Conservation (phyloP, 139 green algal species). For the Picochlorum sp. region DNA sequence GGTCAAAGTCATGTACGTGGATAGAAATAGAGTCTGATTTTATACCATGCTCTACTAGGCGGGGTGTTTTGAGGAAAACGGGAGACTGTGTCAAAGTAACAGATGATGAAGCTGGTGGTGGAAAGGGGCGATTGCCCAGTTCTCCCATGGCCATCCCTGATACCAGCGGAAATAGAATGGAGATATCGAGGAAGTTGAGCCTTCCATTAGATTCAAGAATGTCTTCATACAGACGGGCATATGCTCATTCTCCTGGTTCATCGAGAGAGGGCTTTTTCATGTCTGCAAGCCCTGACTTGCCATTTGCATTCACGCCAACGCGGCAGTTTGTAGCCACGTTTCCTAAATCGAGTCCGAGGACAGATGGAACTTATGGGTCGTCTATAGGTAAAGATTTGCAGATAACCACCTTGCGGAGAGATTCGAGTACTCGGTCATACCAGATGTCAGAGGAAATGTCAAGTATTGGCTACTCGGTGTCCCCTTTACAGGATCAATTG, state of each 20-base stretch:
- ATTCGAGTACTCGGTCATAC: conserved; percentile 27
- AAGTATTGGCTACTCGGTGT: conserved; percentile 31
- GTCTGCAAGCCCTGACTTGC: conserved; percentile 58
- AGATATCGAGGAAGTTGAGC: background rate
- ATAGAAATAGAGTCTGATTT: conserved; percentile 31
- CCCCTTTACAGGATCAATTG: conserved; percentile 13
- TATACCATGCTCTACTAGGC: background rate
- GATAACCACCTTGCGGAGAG: no score
- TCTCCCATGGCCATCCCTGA: conserved; percentile 4
- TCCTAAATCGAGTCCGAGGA: background rate
- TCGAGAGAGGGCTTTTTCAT: background rate
- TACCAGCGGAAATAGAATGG: background rate
- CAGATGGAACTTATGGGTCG: no score
- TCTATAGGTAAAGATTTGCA: no score
- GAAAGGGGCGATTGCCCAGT: background rate
- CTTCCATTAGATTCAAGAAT: no score
- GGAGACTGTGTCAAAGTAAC: no score
- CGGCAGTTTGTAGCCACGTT: background rate
- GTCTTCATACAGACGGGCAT: no score
- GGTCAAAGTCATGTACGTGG: conserved; percentile 39
- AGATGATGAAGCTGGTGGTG: no score
- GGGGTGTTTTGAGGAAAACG: no score
- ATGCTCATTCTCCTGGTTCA: no score
- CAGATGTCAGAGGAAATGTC: background rate
- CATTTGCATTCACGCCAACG: conserved; percentile 70